A percentile compares a stretch with the other conserved stretches of the same genome.
These are phyloP conservation scores for Prunus yedoensis DNA, from an alignment of 331 rosid genomes.

Conservation along the genomic window DNA sequence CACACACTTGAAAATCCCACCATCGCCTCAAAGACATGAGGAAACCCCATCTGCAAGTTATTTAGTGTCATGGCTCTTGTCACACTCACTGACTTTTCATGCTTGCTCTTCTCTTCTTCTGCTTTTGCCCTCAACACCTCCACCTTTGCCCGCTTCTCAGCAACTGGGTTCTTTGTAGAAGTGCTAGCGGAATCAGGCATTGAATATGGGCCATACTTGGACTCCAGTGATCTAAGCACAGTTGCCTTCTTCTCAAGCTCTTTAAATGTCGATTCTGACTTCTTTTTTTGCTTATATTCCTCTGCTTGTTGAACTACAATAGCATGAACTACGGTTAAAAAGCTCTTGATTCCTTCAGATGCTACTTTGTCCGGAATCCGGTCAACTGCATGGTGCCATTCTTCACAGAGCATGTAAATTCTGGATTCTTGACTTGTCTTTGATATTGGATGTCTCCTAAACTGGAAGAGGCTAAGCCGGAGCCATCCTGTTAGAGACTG, in stretches of 20 bases:
- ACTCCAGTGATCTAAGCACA: slow-evolving; percentile 69
- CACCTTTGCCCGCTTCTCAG: slow-evolving; percentile 72
- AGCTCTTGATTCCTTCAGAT: slow-evolving; percentile 89
- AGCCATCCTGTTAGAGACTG: slow-evolving; percentile 93
- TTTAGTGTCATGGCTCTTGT: slow-evolving; percentile 88
- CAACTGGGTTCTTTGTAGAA: slow-evolving; percentile 50
- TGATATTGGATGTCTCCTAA: slow-evolving; percentile 50
- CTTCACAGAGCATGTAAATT: slow-evolving; percentile 84
- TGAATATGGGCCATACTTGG: slow-evolving; percentile 68
- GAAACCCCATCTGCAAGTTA: slow-evolving; percentile 94
- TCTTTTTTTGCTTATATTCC: slow-evolving; percentile 79
- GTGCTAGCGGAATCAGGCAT: slow-evolving; percentile 42
- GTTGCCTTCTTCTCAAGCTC: slow-evolving; percentile 81
- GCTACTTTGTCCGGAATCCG: slow-evolving; percentile 91
- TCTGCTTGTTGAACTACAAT: slow-evolving; percentile 86
- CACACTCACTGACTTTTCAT: slow-evolving; percentile 71
- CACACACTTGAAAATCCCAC: slow-evolving; percentile 97
- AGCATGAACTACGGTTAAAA: slow-evolving; percentile 77
- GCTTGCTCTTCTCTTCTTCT: slow-evolving; percentile 77
- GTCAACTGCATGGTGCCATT: slow-evolving; percentile 81
- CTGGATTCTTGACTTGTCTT: slow-evolving; percentile 64
- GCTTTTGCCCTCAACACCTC: slow-evolving; percentile 64
- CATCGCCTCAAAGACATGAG: slow-evolving; percentile 89
- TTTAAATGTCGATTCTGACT: slow-evolving; percentile 61
- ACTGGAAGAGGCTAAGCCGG: slow-evolving; percentile 87